Evolutionary conservation across 345 rosid species (phyloP).

Genomic region (Isatis tinctoria): DNA sequence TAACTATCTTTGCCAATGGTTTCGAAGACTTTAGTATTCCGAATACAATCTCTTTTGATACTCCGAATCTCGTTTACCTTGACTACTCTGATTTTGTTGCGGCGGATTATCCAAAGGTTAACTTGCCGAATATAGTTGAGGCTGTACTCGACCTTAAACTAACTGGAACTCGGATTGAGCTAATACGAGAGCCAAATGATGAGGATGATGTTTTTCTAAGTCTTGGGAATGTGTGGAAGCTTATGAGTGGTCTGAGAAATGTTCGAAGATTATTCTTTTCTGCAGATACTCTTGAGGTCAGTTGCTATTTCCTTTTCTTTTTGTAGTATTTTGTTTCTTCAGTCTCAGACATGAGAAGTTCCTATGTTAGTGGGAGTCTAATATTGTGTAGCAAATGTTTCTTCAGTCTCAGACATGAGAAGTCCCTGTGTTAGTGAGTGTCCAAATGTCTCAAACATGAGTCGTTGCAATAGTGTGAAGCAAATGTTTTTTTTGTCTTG

Average conservation of each 20-base stretch:
- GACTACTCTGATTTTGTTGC: neutral
- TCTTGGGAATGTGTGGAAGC: conserved; percentile 7
- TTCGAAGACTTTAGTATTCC: neutral
- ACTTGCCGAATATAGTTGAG: neutral
- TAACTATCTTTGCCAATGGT: neutral
- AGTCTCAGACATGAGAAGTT: too few relatives aligned
- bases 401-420: too few relatives aligned
- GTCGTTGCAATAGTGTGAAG: too few relatives aligned
- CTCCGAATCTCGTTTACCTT: neutral
- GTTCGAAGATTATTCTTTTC: neutral
- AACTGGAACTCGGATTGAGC: neutral
- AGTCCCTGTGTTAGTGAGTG: too few relatives aligned
- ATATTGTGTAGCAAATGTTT: too few relatives aligned
- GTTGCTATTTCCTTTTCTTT: neutral
- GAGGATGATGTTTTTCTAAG: neutral
- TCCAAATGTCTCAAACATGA: too few relatives aligned
- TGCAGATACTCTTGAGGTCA: neutral
- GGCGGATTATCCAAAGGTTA: neutral
- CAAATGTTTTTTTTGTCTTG: neutral
- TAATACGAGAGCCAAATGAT: neutral
- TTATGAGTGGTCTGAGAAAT: neutral
- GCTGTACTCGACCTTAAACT: neutral
- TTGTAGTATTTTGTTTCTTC: too few relatives aligned
- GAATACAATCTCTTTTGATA: neutral
- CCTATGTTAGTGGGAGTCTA: too few relatives aligned